Conservation (phyloP, 805 yeast species). For the Candida verbasci region DNA sequence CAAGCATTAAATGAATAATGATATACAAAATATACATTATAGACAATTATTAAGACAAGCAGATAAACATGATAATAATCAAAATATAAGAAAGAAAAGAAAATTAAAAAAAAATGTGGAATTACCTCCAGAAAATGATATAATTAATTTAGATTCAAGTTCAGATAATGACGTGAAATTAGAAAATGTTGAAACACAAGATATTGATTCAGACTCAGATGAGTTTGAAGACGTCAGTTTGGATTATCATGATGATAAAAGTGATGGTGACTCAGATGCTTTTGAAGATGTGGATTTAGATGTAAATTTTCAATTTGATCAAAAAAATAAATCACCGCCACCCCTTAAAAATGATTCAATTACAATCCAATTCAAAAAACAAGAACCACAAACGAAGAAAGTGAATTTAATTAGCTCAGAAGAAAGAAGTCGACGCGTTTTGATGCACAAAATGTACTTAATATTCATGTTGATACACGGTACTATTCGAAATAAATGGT, state of each 20-base stretch:
- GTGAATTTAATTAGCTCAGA: conserved; percentile 43
- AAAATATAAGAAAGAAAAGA: conserved; percentile 6
- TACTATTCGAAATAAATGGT: conserved; percentile 67
- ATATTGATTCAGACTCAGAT: conserved; percentile 4
- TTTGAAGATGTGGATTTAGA: conserved; percentile 27
- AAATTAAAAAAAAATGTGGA: background rate
- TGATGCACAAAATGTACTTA: conserved; percentile 56
- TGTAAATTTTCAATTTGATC: no score
- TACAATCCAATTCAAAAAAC: conserved; percentile 2
- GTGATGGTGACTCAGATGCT: conserved; percentile 17
- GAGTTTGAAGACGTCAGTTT: conserved; percentile 5
- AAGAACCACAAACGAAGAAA: conserved; percentile 18
- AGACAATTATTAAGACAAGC: conserved; percentile 7
- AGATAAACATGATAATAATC: background rate
- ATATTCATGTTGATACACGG: conserved; percentile 65
- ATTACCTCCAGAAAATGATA: background rate
- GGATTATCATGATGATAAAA: conserved; percentile 3
- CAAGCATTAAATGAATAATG: no score
- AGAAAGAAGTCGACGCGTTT: conserved; percentile 49
- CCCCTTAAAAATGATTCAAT: conserved; percentile 4
- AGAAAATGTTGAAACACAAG: background rate
- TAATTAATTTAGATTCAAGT: background rate
- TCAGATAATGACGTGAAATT: background rate
- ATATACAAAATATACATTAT: conserved; percentile 6
- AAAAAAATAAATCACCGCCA: background rate